Base-by-base conservation (phyloP, 192 early-diverging fungal genomes). In the Gryganskiella cystojenkinii region DNA sequence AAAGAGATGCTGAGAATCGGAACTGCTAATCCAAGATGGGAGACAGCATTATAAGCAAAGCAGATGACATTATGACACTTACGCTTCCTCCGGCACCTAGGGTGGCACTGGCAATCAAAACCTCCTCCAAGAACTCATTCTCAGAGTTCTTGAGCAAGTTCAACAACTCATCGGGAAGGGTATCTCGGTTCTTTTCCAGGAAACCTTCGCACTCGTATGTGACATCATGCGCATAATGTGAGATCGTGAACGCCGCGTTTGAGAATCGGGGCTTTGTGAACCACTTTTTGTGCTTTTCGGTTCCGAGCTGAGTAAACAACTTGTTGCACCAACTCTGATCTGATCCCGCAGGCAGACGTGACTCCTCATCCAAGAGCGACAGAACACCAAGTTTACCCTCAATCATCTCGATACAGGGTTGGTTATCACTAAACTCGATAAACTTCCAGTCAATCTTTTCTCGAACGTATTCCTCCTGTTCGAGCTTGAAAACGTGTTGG, bases 101-200 rank as follows among this genome's bases (percentile, higher is more conserved):
- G n/a, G 61, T 70, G 37, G 67, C 64, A 28, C 64, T 70, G 45
- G 66, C 56, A 58, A 73, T 70, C 31, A 98, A 80, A 14, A 97
- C 88, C 51, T 95, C 94, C 42, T 87, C 86, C 67, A 99, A 84
- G 75, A 98, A 94, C 34, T 87, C 87, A 81, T 92, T 95, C 6
- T 88, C 84, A 34, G 90, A 84, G 30, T 89, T 89, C 62, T 92
- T 91, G 61, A 99, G 84, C 31, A 95, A 80, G 27, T 87, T 87
- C 76, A 96, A 82, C 70, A 94, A 85, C 70, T 99, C 97, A 24
- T 96, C 96, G 15, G 95, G 92, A 34, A 99, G 95, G 24, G 97
- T 98, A 85, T 99, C 98, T 84, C 92, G 96, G 85, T 99, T 99
- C 86, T 99, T 99, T 75, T 99, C 98, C 58, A 98, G 88, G 80